Evolutionary conservation across 2,329 filamentous ascomycete species (phyloP), one percentile per base, ranked within the genome.

Genomic region (Colletotrichum godetiae): DNA sequence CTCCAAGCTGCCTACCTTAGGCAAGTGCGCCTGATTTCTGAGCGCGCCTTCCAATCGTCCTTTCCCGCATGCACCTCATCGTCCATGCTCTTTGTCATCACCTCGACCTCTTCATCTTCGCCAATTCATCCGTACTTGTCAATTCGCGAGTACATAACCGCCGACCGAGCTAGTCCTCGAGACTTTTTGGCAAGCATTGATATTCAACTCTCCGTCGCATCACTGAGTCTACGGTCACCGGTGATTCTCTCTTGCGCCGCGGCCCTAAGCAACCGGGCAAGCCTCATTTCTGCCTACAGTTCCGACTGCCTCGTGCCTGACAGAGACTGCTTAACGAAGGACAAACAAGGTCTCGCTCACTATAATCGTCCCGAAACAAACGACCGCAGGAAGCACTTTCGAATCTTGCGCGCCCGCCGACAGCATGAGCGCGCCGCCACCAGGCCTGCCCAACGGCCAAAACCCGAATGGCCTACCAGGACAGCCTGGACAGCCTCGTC

Each of bases 391-490:
- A 12, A 31, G 10, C 27, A 15, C 49, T 33, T 22, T 59, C 27
- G 15, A 37, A 11, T 37, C 57, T 15, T 35, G 24, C 35, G 19
- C 37, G n/a, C 12, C 58, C 29, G 31, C 64, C 56, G 55, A 66
- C 76, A 81, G 60, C n/a, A 88, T 88, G 87, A 88, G 83, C 78
- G 83, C 82, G 53, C 82, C 82, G 58, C 82, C 83, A 11, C 76
- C 84, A 33, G 80, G 80, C 35, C 74, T 77, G 71, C 78, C 77
- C 53, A 79, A 78, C 70, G 78, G 78, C 67, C 75, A 69, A 59
- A 77, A 76, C 56, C 78, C 79, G 46, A 84, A 83, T 77, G 82
- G 82, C 68, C 72, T 76, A 61, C 76, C 81, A 22, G 61, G n/a
- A 12, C 61, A 64, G 29, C 29, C 61, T 55, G 61, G 61, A 12